Evolutionary conservation across 2,329 filamentous ascomycete genomes (phyloP), one percentile per base, ranked within the genome.

Genomic region (Epicoccum nigrum): DNA sequence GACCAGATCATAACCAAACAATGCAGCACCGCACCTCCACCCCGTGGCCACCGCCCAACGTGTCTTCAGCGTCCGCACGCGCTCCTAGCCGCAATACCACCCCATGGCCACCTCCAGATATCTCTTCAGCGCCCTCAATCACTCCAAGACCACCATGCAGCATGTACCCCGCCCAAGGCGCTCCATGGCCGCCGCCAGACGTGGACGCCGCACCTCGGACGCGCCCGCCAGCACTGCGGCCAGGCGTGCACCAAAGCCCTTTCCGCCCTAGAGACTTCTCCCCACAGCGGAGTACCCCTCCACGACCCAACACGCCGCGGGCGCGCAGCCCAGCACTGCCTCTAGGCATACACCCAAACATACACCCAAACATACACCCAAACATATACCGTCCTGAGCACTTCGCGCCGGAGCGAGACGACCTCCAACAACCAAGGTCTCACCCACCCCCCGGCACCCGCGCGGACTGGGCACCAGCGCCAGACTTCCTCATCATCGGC

Each of bases 401-500:
- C n/a, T n/a, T n/a, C n/a, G 13, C 39, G 8, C 23, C 20, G 12
- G 11, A 17, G 13, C 39, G 11, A 30, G 28, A 7, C 28, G 9
- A n/a, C n/a, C 28, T 13, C 28, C 28, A 12, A 4, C 28, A 30
- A 30, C 28, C 28, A 11, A 12, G 13, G 13, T 7, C 28, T 30
- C 28, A 9, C 2, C 28, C 28, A 30, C 9, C 31, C n/a, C 15
- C 9, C n/a, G n/a, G n/a, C n/a, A n/a, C n/a, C n/a, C n/a, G n/a
- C n/a, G n/a, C n/a, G n/a, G n/a, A n/a, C n/a, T n/a, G n/a, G n/a
- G n/a, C 25, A 11, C 17, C 13, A 21, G n/a, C 3, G 5, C 7
- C 25, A 7, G 20, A 17, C 11, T 65, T 61, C 37, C 44, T 67
- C 16, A 59, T 69, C 32, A 25, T 69, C n/a, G 59, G 58, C 8